Evolutionary conservation across 805 yeast genomes (phyloP).

Genomic region (Hanseniaspora jakobsenii): DNA sequence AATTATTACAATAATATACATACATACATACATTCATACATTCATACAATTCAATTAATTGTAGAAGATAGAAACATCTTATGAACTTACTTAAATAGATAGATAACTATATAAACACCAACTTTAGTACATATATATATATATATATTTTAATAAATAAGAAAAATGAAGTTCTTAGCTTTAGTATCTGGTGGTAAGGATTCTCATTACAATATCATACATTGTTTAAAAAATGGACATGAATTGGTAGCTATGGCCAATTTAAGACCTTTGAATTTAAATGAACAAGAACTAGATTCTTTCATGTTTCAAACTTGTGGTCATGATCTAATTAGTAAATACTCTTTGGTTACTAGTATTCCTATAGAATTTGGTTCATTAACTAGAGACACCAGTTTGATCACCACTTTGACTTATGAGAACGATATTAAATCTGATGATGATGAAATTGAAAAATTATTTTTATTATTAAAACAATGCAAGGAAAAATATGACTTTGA

Average conservation of each 20-base stretch:
- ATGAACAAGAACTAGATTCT: slow-evolving; percentile 67
- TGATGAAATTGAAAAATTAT: slow-evolving; percentile 86
- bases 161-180: slow-evolving; percentile 76
- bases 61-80: no score
- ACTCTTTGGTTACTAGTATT: slow-evolving; percentile 58
- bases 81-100: no score
- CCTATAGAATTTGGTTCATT: slow-evolving; percentile 33
- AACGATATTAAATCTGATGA: slow-evolving; percentile 36
- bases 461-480: slow-evolving; percentile 39
- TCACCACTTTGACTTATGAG: slow-evolving; percentile 54
- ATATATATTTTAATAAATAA: neutral
- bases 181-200: slow-evolving; percentile 93
- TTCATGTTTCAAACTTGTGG: slow-evolving; percentile 98
- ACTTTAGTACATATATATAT: no score
- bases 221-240: slow-evolving; percentile 78
- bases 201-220: slow-evolving; percentile 78
- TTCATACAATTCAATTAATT: no score
- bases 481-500: slow-evolving; percentile 45
- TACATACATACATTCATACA: no score
- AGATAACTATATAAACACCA: no score
- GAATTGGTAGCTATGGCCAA: slow-evolving; percentile 77
- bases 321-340: slow-evolving; percentile 56
- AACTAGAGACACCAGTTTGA: slow-evolving; percentile 33
- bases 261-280: slow-evolving; percentile 47
- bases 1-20: no score